Conservation (phyloP, 1,139 yeast species). For the Suhomyces yuchorum region DNA sequence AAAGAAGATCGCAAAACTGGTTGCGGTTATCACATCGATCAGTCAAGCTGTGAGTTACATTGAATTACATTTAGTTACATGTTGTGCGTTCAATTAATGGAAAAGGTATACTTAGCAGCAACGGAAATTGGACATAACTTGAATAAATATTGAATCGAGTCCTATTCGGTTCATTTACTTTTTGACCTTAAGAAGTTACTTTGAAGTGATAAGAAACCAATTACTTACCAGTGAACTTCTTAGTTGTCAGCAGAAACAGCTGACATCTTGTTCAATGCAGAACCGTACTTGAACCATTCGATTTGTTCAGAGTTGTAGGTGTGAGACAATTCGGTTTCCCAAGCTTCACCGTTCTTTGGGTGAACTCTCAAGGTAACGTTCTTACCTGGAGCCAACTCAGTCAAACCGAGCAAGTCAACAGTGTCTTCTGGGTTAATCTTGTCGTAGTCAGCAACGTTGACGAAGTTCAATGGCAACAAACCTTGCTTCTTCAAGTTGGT, state of each 20-base stretch:
- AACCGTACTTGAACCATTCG: conserved; percentile 99
- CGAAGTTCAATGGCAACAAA: conserved; percentile 89
- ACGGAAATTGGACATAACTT: conserved; percentile 10
- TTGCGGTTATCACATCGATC: too few relatives aligned
- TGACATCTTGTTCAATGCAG: conserved; percentile 98
- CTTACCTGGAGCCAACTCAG: conserved; percentile 92
- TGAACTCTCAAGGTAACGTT: conserved; percentile 83
- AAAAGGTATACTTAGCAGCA: conserved; percentile 7
- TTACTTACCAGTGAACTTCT: conserved; percentile 4
- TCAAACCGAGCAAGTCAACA: conserved; percentile 84
- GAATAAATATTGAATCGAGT: conserved; percentile 12
- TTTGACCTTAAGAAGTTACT: conserved; percentile 9
- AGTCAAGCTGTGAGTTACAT: too few relatives aligned
- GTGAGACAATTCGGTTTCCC: conserved; percentile 91
- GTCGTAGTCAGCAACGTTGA: conserved; percentile 87
- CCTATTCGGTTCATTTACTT: conserved; percentile 11
- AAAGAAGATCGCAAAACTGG: too few relatives aligned
- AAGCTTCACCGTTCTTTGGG: conserved; percentile 80
- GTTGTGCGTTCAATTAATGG: conserved; percentile 6
- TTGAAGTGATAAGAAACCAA: conserved; percentile 2
- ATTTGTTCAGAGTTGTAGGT: conserved; percentile 95
- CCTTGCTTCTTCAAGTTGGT: conserved; percentile 43
- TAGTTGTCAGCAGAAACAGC: conserved; percentile 29
- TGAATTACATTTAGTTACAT: neutral
- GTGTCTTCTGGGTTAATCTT: conserved; percentile 89